Conservation (phyloP, 2,329 filamentous ascomycete species). For the Hyphodiscus sp. region DNA sequence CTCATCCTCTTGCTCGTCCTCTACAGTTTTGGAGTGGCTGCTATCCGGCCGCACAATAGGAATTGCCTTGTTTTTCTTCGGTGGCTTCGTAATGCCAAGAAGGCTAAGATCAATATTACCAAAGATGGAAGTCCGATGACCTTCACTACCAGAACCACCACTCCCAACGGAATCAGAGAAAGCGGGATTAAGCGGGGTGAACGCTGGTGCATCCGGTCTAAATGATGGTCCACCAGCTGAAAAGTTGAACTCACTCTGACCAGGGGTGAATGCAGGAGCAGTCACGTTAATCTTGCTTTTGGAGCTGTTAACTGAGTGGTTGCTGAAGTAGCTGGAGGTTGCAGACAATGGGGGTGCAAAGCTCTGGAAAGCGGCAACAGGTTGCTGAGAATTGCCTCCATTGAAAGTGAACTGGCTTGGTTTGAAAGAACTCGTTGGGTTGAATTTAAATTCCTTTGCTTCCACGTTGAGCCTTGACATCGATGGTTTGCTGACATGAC, state of each 20-base stretch:
- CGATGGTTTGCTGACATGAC: slow-evolving; percentile 60
- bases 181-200: slow-evolving; percentile 52
- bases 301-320: slow-evolving; percentile 21
- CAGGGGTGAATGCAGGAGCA: slow-evolving; percentile 66
- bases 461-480: slow-evolving; percentile 80
- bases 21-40: slow-evolving; percentile 35
- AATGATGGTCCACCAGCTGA: slow-evolving; percentile 61
- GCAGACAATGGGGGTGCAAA: slow-evolving; percentile 32
- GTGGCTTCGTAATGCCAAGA: slow-evolving; percentile 56
- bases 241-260: slow-evolving; percentile 60
- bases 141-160: slow-evolving; percentile 39
- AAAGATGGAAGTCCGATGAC: slow-evolving; percentile 51
- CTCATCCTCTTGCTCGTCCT: slow-evolving; percentile 44
- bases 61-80: slow-evolving; percentile 74
- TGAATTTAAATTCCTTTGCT: slow-evolving; percentile 83
- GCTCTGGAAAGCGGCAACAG: slow-evolving; percentile 13
- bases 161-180: slow-evolving; percentile 43
- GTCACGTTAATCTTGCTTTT: slow-evolving; percentile 58
- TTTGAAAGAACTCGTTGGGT: slow-evolving; percentile 41
- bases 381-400: slow-evolving; percentile 41
- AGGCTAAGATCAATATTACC: slow-evolving; percentile 58
- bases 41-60: slow-evolving; percentile 68
- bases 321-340: slow-evolving; percentile 22
- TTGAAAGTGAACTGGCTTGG: slow-evolving; percentile 46
- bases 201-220: slow-evolving; percentile 69